Percentiles rank a stretch among this genome's conserved stretches.
These are phyloP conservation scores for Trichoderma oligosporum DNA, from an alignment of 2,329 filamentous ascomycete genomes.

Conservation along the genomic window DNA sequence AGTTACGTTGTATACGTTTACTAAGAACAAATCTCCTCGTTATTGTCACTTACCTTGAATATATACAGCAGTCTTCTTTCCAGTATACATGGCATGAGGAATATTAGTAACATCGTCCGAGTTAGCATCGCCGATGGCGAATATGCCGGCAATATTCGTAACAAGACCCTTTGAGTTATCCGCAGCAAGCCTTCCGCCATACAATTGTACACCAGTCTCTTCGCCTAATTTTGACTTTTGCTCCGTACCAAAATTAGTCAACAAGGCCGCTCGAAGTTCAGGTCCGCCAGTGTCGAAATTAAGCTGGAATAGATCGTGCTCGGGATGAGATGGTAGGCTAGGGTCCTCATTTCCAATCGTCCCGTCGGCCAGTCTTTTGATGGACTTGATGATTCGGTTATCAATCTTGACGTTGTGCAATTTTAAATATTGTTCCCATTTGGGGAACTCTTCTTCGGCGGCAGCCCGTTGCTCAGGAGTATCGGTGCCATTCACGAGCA, in stretches of 20 bases:
- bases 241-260: constrained; percentile 45
- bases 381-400: constrained; percentile 49
- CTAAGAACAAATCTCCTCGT: too few species aligned
- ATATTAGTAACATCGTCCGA: constrained; percentile 58
- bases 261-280: constrained; percentile 48
- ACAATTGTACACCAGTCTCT: constrained; percentile 46
- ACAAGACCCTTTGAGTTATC: constrained; percentile 40
- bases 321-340: constrained; percentile 41
- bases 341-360: constrained; percentile 37
- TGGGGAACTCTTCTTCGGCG: constrained; percentile 39
- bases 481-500: constrained; percentile 58
- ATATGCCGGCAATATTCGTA: constrained; percentile 53
- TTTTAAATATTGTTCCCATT: constrained; percentile 48
- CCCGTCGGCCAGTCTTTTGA: constrained; percentile 46
- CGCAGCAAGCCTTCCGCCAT: constrained; percentile 42
- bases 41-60: constrained; percentile 47
- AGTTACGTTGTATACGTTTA: neutral
- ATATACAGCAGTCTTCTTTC: constrained; percentile 55
- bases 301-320: constrained; percentile 55
- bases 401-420: constrained; percentile 51
- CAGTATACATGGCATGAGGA: constrained; percentile 57
- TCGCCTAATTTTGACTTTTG: constrained; percentile 47
- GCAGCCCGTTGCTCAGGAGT: constrained; percentile 40
- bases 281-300: constrained; percentile 46
- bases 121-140: constrained; percentile 58